Base-by-base conservation (phyloP, 257 asterid genomes). In the Penstemon barbatus region DNA sequence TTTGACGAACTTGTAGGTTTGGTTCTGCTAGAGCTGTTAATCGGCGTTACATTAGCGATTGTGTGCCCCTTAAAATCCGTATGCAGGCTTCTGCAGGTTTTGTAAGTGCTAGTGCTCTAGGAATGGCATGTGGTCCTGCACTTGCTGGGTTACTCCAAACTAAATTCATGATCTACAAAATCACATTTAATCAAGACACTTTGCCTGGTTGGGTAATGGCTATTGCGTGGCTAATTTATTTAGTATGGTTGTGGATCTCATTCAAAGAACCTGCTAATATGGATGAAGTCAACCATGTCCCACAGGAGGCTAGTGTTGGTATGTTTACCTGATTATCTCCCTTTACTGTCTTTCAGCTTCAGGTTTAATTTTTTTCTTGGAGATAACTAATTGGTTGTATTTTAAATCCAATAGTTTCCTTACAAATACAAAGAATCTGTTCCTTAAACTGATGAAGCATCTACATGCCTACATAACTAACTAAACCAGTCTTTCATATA, bases 111-210 rank as follows among this genome's bases (percentile, higher is more conserved):
- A 91, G 97, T 76, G 99, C 99, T 70, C 87, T 94, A 74, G 99
- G 99, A 80, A 94, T 94, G 99, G 99, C 99, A 44, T 87, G 96
- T 82, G 99, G 97, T 13, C 99, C 99, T 19, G 99, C 99, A 73
- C 82, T 94, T 33, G 99, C 97, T 12, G 97, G 97, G 42, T 65
- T 94, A 56, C 96, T 94, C 63, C 97, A 94, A 74, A 82, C 78
- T 18, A 71, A 91, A 8, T 94, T 91, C 77, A 89, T 83, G 74
- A 54, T 91, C 60, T 81, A 71, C 79, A 79, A 79, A 52, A 37
- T 94, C 76, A 89, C 99, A 5, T 87, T 94, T 75, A 87, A 91
- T 83, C 91, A 87, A 78, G 74, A 78, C 65, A 94, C 99, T 9
- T 75, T 94, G 74, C 99, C 99, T 37, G 99, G 99, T 46, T 94